Conservation (phyloP, 225 moss, liverwort and hornwort genomes). For the Neckera pumila region DNA sequence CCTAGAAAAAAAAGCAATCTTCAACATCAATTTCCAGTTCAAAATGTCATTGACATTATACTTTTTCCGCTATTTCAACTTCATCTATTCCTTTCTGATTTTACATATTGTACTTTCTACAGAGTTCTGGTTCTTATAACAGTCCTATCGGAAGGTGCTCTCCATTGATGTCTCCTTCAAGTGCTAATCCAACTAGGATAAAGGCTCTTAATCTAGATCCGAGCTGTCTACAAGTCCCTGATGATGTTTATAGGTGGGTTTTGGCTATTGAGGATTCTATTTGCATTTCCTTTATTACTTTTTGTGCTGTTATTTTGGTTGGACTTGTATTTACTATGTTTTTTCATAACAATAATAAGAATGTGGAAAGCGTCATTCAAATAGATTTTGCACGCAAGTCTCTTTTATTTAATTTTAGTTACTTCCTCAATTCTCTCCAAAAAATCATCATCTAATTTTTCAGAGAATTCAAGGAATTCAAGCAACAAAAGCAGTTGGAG, state of each 20-base stretch:
- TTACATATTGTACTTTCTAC: background rate
- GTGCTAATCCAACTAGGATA: background rate
- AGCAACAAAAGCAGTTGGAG: background rate
- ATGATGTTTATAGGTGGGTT: background rate
- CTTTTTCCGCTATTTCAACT: background rate
- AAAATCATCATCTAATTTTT: background rate
- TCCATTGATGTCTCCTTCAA: background rate
- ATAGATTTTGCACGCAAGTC: background rate
- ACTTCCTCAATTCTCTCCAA: background rate
- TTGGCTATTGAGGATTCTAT: background rate
- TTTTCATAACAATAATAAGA: background rate
- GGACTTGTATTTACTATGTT: background rate
- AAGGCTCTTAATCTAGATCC: background rate
- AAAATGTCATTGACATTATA: background rate
- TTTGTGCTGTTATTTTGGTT: background rate
- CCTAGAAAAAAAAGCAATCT: background rate
- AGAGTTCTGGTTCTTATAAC: background rate
- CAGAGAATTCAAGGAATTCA: background rate
- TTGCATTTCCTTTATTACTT: background rate
- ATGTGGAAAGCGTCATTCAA: background rate
- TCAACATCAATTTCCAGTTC: background rate
- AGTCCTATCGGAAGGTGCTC: background rate
- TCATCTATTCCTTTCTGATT: background rate
- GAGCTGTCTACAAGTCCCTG: background rate
- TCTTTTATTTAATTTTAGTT: background rate